Conservation (phyloP, 805 yeast species). For the Ogataea pini region DNA sequence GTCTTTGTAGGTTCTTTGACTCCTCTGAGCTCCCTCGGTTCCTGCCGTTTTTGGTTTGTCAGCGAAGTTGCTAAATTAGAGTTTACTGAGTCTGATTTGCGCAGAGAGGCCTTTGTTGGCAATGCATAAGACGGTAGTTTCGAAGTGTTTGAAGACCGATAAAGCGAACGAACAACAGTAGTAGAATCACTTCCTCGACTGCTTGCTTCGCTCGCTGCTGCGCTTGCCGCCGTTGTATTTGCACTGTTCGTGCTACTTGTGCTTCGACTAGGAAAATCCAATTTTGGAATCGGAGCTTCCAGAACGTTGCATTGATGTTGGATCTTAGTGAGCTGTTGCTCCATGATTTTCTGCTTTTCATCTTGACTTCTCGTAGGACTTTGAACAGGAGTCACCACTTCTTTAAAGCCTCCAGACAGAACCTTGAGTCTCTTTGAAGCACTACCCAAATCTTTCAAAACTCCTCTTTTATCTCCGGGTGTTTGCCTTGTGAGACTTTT, state of each 20-base stretch:
- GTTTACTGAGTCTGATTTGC: constrained; percentile 14
- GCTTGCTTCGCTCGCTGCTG: background rate
- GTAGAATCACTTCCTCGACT: background rate
- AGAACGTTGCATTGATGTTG: constrained; percentile 5
- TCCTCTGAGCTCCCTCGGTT: background rate
- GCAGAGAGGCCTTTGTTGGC: constrained; percentile 21
- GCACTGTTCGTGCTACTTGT: background rate
- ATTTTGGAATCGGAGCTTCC: constrained; percentile 9
- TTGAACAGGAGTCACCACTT: constrained; percentile 22
- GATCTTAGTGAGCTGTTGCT: constrained; percentile 21
- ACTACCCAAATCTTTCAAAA: constrained; percentile 27
- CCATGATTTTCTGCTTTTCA: constrained; percentile 27
- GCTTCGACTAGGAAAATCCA: constrained; percentile 10
- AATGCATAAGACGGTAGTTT: constrained; percentile 23
- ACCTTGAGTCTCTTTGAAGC: constrained; percentile 33
- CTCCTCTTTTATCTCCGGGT: constrained; percentile 31
- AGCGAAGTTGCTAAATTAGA: background rate
- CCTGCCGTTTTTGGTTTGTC: background rate
- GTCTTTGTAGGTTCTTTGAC: background rate
- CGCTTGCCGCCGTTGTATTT: too few relatives aligned
- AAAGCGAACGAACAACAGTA: background rate
- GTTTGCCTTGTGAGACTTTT: constrained; percentile 9
- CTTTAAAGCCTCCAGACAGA: constrained; percentile 29
- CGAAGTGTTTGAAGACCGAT: constrained; percentile 8
- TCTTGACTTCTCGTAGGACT: constrained; percentile 33